Percentiles rank a stretch among this genome's conserved stretches.
Conservation (phyloP, 495 filamentous ascomycete species). For the Thermochaetoides thermophila region DNA sequence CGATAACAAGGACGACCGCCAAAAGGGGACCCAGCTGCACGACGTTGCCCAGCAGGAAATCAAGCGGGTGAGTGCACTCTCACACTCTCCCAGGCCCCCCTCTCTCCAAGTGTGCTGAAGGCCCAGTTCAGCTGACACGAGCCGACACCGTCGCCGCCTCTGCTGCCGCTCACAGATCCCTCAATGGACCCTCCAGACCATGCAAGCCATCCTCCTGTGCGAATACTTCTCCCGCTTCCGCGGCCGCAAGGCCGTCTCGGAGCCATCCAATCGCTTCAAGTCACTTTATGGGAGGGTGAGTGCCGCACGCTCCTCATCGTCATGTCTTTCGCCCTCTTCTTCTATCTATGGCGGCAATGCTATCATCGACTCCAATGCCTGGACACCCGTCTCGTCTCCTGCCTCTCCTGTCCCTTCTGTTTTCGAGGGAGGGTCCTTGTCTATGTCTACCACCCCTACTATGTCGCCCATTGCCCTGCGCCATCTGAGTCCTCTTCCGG, state of each 20-base stretch:
- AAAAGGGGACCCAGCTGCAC: slow-evolving; percentile 28
- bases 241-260: slow-evolving; percentile 29
- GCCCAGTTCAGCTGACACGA: no score
- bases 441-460: slow-evolving; percentile 12
- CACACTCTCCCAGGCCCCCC: not conserved
- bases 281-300: slow-evolving; percentile 38
- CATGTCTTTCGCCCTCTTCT: slow-evolving; percentile 17
- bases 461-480: slow-evolving; percentile 10
- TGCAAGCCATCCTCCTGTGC: slow-evolving; percentile 41
- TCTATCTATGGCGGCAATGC: slow-evolving; percentile 11
- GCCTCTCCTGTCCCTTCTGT: slow-evolving; percentile 20
- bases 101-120: no score
- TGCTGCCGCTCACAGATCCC: slow-evolving; percentile 13
- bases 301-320: slow-evolving; percentile 12
- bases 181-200: slow-evolving; percentile 32
- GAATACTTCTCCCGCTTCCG: slow-evolving; percentile 40
- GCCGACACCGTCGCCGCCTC: no score
- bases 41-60: slow-evolving; percentile 31
- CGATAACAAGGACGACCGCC: slow-evolving; percentile 29
- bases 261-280: slow-evolving; percentile 33
- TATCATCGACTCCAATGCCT: slow-evolving; percentile 24
- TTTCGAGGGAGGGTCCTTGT: slow-evolving; percentile 11
- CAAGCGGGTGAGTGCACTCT: slow-evolving; percentile 16
- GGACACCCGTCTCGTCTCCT: slow-evolving; percentile 17
- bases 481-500: slow-evolving; percentile 9